phyloP scores from a whole-genome alignment of 768 basidiomycete genomes.

The Suillus occidentalis region DNA sequence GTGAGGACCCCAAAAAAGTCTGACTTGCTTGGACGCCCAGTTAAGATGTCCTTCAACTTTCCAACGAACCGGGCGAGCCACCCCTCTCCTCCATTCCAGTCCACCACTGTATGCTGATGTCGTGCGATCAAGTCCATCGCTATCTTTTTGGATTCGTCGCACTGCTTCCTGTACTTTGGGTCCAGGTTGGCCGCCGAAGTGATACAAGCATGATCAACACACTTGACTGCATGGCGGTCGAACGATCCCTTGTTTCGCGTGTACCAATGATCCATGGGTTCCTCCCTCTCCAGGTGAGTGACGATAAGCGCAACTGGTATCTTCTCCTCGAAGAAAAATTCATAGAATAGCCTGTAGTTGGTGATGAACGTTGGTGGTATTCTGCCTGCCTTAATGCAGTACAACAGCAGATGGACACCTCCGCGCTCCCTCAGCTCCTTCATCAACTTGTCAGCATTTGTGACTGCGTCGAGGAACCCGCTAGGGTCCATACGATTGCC shows the following conservation, averaged over 20 bases:
- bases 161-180: constrained; percentile 21
- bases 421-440: constrained; percentile 23
- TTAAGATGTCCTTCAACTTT: neutral
- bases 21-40: constrained; percentile 1
- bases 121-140: neutral
- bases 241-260: constrained; percentile 11
- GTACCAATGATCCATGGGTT: constrained; percentile 25
- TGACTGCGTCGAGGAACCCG: constrained; percentile 26
- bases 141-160: neutral
- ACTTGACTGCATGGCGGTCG: constrained; percentile 1
- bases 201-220: constrained; percentile 6
- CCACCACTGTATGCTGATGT: neutral
- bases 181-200: constrained; percentile 10
- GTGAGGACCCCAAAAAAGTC: neutral
- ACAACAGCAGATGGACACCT: constrained; percentile 30
- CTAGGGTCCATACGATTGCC: neutral
- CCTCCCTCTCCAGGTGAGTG: constrained; percentile 31
- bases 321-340: constrained; percentile 37
- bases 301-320: constrained; percentile 34
- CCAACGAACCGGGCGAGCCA: neutral
- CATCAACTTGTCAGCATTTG: constrained; percentile 32
- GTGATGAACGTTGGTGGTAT: constrained; percentile 25
- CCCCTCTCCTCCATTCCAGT: constrained; percentile 1
- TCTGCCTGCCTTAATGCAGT: constrained; percentile 31
- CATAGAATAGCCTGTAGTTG: constrained; percentile 35